Percentiles rank a stretch among this genome's conserved stretches.
These are phyloP conservation scores for Nitzschia sp. DNA, from an alignment of 108 stramenopile species.

Conservation along the genomic window DNA sequence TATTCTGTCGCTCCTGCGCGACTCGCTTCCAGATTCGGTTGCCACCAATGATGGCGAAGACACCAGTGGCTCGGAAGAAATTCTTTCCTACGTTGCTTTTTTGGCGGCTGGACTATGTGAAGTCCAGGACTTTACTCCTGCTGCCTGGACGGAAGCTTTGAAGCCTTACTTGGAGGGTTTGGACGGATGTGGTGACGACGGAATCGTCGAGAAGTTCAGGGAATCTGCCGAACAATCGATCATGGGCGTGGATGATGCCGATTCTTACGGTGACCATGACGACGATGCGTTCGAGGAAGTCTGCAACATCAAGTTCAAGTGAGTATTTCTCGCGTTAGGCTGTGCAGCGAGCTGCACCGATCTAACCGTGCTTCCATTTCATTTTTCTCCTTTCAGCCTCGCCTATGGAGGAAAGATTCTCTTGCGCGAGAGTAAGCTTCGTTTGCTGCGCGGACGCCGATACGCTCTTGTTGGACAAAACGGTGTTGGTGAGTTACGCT, in stretches of 20 bases:
- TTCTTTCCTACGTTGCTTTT: slow-evolving; percentile 80
- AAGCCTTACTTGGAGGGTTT: slow-evolving; percentile 62
- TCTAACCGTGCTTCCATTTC: neutral
- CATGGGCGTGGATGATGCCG: slow-evolving; percentile 52
- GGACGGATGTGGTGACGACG: slow-evolving; percentile 6
- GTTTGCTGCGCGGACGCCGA: slow-evolving; percentile 92
- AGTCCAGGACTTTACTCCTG: slow-evolving; percentile 52
- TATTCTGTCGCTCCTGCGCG: slow-evolving; percentile 60
- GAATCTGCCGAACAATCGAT: slow-evolving; percentile 45
- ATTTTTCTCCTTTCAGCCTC: slow-evolving; percentile 67
- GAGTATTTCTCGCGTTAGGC: slow-evolving; percentile 16
- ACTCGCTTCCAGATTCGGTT: slow-evolving; percentile 49
- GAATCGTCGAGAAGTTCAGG: slow-evolving; percentile 56
- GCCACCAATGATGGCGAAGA: neutral
- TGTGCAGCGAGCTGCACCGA: too few species aligned
- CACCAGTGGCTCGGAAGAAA: slow-evolving; percentile 45
- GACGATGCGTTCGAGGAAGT: slow-evolving; percentile 90
- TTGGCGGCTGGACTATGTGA: slow-evolving; percentile 67
- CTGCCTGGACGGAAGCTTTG: slow-evolving; percentile 61
- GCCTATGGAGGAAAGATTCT: slow-evolving; percentile 99
- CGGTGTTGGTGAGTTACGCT: slow-evolving; percentile 96
- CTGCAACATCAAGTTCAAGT: slow-evolving; percentile 87
- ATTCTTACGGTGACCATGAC: slow-evolving; percentile 86
- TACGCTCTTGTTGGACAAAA: slow-evolving; percentile 98
- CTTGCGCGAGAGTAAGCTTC: slow-evolving; percentile 92